A percentile compares a stretch with the other conserved stretches of the same genome.
Evolutionary conservation across 1,284 basidiomycete genomes (phyloP).

Genomic region (Boletus semigastroideus): DNA sequence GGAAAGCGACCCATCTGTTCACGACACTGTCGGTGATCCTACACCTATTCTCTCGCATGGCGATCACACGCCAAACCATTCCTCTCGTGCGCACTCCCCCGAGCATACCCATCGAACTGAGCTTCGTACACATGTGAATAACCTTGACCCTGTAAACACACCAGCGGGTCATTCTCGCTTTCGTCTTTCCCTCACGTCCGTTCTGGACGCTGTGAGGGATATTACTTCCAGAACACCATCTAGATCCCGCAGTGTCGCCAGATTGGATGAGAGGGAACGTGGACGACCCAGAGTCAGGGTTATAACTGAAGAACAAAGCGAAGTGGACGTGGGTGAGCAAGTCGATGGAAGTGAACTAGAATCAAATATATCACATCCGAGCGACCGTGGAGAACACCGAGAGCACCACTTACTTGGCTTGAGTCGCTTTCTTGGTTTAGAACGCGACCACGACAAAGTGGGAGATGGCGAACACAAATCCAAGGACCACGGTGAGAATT

Average conservation of each 20-base stretch:
- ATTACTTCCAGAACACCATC: conserved; percentile 18
- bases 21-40: conserved; percentile 23
- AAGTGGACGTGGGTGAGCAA: conserved; percentile 9
- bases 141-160: not conserved
- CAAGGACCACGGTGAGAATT: conserved; percentile 56
- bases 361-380: not conserved
- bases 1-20: not conserved
- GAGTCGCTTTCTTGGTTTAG: conserved; percentile 23
- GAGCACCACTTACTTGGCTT: conserved; percentile 22
- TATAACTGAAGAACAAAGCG: not conserved
- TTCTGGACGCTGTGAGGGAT: conserved; percentile 40
- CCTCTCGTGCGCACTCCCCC: conserved; percentile 4
- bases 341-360: not conserved
- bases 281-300: conserved; percentile 23
- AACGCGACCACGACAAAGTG: conserved; percentile 17
- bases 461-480: conserved; percentile 15
- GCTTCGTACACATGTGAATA: not conserved
- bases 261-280: conserved; percentile 20
- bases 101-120: not conserved
- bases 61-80: not conserved
- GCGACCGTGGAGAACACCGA: conserved; percentile 6
- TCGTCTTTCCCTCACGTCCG: conserved; percentile 37
- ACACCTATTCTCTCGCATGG: not conserved
- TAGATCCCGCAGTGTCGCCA: conserved; percentile 1
- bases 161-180: conserved; percentile 31